phyloP scores from a whole-genome alignment of 257 asterid genomes.

The Scutellaria galericulata region DNA sequence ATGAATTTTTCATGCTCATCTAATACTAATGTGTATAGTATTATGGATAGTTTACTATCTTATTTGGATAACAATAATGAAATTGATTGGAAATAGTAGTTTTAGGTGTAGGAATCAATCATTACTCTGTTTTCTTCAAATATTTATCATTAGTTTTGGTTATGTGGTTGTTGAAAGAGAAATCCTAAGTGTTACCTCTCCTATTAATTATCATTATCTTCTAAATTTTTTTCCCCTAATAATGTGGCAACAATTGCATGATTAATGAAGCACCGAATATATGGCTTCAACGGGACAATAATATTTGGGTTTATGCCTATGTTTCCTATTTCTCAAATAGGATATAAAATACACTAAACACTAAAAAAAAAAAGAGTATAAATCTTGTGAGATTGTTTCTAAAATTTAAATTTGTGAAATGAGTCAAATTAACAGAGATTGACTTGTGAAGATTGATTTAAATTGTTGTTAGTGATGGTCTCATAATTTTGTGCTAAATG shows the following conservation, averaged over 20 bases:
- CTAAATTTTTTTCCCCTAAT: background rate
- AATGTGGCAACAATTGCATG: conserved; percentile 5
- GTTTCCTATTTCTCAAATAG: no score
- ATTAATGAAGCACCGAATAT: background rate
- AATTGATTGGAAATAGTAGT: background rate
- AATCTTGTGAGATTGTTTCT: no score
- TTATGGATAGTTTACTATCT: background rate
- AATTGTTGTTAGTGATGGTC: no score
- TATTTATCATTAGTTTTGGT: conserved; percentile 2
- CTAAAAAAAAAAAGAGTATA: no score
- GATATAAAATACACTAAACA: no score
- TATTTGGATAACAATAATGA: background rate
- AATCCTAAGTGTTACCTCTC: background rate
- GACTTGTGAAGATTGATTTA: no score
- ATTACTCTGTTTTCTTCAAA: background rate
- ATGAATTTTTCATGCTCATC: no score
- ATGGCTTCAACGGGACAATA: background rate
- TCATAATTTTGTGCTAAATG: no score
- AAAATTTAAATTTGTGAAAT: no score
- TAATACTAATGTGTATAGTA: no score
- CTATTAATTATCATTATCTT: background rate
- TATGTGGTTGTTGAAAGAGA: conserved; percentile 9
- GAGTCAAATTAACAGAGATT: no score
- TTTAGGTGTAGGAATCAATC: background rate
- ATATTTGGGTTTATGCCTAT: background rate